Conservation (phyloP, 2,329 filamentous ascomycete species). For the Sporothrix dimorphospora region DNA sequence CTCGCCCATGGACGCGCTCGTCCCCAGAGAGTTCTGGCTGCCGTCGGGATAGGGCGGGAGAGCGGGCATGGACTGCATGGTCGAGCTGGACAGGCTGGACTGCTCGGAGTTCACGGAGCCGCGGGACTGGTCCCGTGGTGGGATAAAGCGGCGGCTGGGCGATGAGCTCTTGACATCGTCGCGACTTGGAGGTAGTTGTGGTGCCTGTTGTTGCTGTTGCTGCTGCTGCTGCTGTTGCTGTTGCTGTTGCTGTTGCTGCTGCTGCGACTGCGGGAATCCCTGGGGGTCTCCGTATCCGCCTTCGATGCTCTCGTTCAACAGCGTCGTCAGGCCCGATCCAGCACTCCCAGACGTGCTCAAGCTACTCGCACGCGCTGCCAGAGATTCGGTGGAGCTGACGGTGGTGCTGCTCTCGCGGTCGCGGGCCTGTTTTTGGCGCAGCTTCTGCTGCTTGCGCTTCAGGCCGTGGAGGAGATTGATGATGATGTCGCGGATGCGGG, state of each 20-base stretch:
- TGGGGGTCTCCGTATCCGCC: constrained; percentile 50
- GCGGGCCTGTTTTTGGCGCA: constrained; percentile 66
- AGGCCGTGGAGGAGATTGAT: constrained; percentile 95
- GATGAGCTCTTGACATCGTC: constrained; percentile 44
- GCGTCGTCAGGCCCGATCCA: constrained; percentile 59
- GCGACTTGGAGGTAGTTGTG: constrained; percentile 37
- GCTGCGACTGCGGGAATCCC: constrained; percentile 37
- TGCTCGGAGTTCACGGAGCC: constrained; percentile 59
- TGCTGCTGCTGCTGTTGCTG: constrained; percentile 38
- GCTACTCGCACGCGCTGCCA: constrained; percentile 50
- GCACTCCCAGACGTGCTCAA: constrained; percentile 62
- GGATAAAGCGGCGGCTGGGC: constrained; percentile 52
- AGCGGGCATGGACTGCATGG: constrained; percentile 75
- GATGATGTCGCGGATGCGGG: constrained; percentile 95
- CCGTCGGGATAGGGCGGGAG: constrained; percentile 72
- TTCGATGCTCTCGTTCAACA: constrained; percentile 64
- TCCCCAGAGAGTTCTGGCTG: constrained; percentile 52
- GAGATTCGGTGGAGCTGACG: constrained; percentile 42
- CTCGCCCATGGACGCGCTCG: constrained; percentile 49
- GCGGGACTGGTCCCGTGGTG: constrained; percentile 56
- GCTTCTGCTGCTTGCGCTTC: constrained; percentile 93
- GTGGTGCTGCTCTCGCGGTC: constrained; percentile 64
- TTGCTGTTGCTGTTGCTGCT: constrained; percentile 37
- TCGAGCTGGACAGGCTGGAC: constrained; percentile 72
- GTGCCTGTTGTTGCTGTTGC: constrained; percentile 38